Evolutionary conservation across 1,284 basidiomycete species (phyloP).

Genomic region (Rhizoctonia solani): DNA sequence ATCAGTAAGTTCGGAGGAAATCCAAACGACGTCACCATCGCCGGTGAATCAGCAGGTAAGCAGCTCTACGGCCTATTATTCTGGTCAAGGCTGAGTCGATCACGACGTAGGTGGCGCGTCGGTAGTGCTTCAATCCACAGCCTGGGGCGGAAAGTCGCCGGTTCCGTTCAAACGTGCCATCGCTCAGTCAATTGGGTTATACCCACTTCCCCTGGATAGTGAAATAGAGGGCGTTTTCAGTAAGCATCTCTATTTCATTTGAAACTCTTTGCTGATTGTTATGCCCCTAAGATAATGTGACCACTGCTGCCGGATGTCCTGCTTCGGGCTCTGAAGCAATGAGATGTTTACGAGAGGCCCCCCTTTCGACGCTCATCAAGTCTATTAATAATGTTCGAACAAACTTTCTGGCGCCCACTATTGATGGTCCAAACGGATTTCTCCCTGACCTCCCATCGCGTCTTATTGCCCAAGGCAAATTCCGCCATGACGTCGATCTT

Average conservation of each 20-base stretch:
- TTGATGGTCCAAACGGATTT: conserved; percentile 47
- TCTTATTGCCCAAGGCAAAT: conserved; percentile 49
- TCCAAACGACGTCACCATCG: conserved; percentile 38
- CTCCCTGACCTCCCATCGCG: conserved; percentile 43
- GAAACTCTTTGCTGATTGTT: not conserved
- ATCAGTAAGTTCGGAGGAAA: conserved; percentile 45
- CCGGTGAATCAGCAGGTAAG: conserved; percentile 36
- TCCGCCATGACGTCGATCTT: conserved; percentile 48
- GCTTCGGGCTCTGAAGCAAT: conserved; percentile 43
- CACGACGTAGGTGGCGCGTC: conserved; percentile 32
- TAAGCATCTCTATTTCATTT: conserved; percentile 39
- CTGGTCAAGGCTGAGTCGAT: no score
- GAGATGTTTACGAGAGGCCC: conserved; percentile 50
- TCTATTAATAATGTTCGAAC: conserved; percentile 47
- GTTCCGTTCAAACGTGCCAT: conserved; percentile 34
- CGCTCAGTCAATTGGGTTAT: conserved; percentile 50
- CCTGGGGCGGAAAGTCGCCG: conserved; percentile 27
- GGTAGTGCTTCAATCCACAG: conserved; percentile 33
- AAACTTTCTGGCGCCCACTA: conserved; percentile 47
- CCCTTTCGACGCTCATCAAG: conserved; percentile 41
- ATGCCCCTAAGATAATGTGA: conserved; percentile 44
- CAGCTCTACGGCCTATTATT: no score
- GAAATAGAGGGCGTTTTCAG: conserved; percentile 48
- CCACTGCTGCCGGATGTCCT: conserved; percentile 47
- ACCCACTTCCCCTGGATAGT: conserved; percentile 46